phyloP scores from a whole-genome alignment of 2,329 filamentous ascomycete genomes.

The Colletotrichum sp. region DNA sequence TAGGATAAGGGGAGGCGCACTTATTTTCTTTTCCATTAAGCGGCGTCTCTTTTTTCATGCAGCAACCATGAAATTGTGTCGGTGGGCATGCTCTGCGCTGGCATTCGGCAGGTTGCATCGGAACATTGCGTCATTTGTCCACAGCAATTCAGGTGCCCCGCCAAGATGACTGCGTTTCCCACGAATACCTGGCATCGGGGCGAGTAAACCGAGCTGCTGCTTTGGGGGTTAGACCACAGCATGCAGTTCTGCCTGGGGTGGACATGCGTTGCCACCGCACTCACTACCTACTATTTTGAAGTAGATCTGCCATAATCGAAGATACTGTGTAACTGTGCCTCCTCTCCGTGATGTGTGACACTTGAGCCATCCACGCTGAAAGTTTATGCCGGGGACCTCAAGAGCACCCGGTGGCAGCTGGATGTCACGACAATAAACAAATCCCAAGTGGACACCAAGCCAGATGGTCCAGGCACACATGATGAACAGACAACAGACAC shows the following conservation, averaged over 20 bases:
- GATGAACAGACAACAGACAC: neutral
- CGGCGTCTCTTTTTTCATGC: neutral
- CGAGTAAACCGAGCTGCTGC: neutral
- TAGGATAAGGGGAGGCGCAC: slow-evolving; percentile 11
- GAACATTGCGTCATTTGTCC: slow-evolving; percentile 11
- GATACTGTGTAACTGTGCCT: neutral
- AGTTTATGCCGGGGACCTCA: neutral
- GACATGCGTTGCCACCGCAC: neutral
- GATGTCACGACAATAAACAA: neutral
- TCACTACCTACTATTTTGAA: neutral
- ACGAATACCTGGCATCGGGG: neutral
- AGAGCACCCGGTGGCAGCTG: neutral
- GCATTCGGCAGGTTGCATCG: neutral
- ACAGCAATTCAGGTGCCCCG: neutral
- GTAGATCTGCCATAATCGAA: neutral
- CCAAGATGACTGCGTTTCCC: neutral
- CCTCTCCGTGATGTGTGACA: neutral
- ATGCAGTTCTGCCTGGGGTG: neutral
- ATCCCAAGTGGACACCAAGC: neutral
- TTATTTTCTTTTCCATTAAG: neutral
- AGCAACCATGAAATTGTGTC: neutral
- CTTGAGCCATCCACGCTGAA: neutral
- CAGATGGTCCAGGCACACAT: neutral
- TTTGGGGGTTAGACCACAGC: neutral
- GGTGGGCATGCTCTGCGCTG: neutral